Base-by-base conservation (phyloP, 2,329 filamentous ascomycete species). In the Penicillium sp. region DNA sequence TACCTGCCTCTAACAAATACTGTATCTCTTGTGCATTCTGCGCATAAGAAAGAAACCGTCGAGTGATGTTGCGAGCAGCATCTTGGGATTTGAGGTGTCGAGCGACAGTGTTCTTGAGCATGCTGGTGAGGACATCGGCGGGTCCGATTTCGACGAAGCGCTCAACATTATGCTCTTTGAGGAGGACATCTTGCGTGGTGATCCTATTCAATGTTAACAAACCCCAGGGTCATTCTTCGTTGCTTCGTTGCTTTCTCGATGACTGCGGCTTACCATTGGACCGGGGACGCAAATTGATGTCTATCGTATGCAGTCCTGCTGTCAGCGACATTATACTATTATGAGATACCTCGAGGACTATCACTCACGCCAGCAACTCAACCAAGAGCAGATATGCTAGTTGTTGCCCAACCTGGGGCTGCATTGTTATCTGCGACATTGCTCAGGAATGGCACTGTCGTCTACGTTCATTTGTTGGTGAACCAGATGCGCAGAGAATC, bases 111-210 rank as follows among this genome's bases (percentile, higher is more conserved):
- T 61, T 62, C 57, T 65, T 67, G 17, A 64, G 63, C 68, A 72
- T 72, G n/a, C 58, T 64, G 9, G 61, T 58, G 21, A 73, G 55
- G 4, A 61, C 69, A 21, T 64, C 57, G 6, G 64, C 58, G 0
- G 70, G 70, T 4, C 70, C 71, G 43, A 72, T 62, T 55, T 73
- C 70, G 39, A 73, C 59, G 28, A 69, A 57, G 13, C 66, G 59
- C 38, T 67, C 57, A 26, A 63, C 62, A 15, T 59, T 51, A 22
- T 53, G 47, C 4, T 62, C 53, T 19, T 38, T 49, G 17, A 66
- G 58, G 10, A 72, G 48, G 15, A 62, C 48, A 47, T 71, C 60
- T 53, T 72, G 70, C 2, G 70, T 71, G 32, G 70, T 63, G 45
- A 71, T 70, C 31, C 31, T 33, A 33, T n/a, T 33, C 31, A 33